Percentiles rank a stretch among this genome's conserved stretches.
Conservation (phyloP, 768 basidiomycete genomes). For the Mrakia gelida region DNA sequence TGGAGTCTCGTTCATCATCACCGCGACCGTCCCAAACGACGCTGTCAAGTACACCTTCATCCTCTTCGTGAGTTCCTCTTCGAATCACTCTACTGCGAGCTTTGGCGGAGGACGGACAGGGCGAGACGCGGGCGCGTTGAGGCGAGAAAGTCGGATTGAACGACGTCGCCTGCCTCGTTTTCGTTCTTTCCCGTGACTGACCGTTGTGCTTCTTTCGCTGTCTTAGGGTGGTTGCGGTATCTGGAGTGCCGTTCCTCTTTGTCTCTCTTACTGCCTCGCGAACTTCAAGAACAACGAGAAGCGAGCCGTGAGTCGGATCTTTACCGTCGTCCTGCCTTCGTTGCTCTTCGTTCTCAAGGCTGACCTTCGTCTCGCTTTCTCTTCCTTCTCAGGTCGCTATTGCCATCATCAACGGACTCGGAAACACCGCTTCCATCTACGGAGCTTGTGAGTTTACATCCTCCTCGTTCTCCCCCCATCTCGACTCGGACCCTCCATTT, state of each 20-base stretch:
- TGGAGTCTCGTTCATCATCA: constrained; percentile 39
- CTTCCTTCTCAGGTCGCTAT: constrained; percentile 32
- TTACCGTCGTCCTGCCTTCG: neutral
- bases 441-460: neutral
- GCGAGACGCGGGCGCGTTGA: neutral
- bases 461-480: neutral
- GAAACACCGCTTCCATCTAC: constrained; percentile 16
- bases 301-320: constrained; percentile 36
- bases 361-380: neutral
- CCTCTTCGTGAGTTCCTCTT: neutral
- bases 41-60: constrained; percentile 30
- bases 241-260: constrained; percentile 43
- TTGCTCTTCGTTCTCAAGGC: neutral
- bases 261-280: constrained; percentile 41
- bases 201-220: constrained; percentile 35
- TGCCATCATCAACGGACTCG: constrained; percentile 43
- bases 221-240: constrained; percentile 43
- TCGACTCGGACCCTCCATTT: neutral
- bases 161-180: too few species aligned
- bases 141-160: neutral
- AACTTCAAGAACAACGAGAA: constrained; percentile 43
- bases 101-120: too few species aligned
- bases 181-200: too few species aligned
- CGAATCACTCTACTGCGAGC: too few species aligned
- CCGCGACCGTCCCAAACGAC: constrained; percentile 36